Evolutionary conservation across 2,329 filamentous ascomycete genomes (phyloP).

Genomic region (Sporothrix inflata): DNA sequence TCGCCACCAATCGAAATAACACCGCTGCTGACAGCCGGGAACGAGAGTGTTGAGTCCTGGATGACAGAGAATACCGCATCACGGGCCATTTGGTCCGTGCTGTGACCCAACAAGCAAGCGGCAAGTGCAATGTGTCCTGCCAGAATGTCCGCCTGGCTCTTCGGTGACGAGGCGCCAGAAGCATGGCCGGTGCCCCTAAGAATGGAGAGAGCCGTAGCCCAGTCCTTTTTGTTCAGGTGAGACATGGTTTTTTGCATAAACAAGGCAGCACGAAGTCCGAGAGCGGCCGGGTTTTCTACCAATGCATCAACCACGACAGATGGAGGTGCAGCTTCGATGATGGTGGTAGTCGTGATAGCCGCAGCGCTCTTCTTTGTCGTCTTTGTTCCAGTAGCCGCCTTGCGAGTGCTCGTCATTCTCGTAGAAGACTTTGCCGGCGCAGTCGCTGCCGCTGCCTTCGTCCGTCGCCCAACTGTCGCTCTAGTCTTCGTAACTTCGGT

Average conservation of each 20-base stretch:
- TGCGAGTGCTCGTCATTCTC: slow-evolving; percentile 34
- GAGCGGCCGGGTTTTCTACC: slow-evolving; percentile 35
- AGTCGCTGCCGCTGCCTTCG: slow-evolving; percentile 34
- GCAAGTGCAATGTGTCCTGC: slow-evolving; percentile 66
- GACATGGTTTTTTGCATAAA: slow-evolving; percentile 50
- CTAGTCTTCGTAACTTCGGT: background rate
- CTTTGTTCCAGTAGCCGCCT: slow-evolving; percentile 37
- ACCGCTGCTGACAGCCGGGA: slow-evolving; percentile 65
- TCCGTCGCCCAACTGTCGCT: slow-evolving; percentile 30
- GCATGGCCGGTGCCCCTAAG: slow-evolving; percentile 47
- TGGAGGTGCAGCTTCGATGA: background rate
- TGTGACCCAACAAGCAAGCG: slow-evolving; percentile 68
- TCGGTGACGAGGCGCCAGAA: background rate
- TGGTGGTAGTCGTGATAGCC: background rate
- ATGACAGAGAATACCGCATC: slow-evolving; percentile 88
- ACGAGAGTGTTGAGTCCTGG: slow-evolving; percentile 89
- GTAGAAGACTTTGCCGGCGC: slow-evolving; percentile 39
- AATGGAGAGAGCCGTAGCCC: slow-evolving; percentile 59
- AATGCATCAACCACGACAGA: background rate
- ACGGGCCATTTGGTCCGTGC: slow-evolving; percentile 70
- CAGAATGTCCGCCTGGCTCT: slow-evolving; percentile 41
- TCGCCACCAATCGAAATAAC: slow-evolving; percentile 41
- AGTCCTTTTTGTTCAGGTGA: slow-evolving; percentile 56
- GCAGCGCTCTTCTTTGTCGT: slow-evolving; percentile 21
- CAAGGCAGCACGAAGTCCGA: slow-evolving; percentile 46